Conservation (phyloP, 441 rosid species). For the Syzygium malaccense region DNA sequence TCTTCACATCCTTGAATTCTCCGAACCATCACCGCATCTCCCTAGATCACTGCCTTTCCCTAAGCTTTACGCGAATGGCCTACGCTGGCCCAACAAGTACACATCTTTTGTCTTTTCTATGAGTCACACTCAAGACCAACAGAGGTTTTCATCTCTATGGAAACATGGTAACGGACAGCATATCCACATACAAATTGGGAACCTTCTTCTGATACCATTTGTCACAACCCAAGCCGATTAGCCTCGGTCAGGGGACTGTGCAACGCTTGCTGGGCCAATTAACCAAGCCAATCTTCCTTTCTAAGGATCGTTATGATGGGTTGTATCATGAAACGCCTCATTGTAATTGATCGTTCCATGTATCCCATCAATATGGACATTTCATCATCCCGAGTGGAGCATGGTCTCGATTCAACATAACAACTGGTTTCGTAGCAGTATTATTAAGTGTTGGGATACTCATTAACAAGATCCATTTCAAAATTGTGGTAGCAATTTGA, state of each 20-base stretch:
- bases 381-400: background rate
- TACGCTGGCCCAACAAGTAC: background rate
- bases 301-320: background rate
- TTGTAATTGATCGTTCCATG: background rate
- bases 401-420: background rate
- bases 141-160: background rate
- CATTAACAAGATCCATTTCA: background rate
- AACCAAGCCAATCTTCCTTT: background rate
- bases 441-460: background rate
- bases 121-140: background rate
- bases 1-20: background rate
- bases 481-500: background rate
- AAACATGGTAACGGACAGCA: background rate
- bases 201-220: background rate
- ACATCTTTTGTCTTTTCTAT: background rate
- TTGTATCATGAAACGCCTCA: background rate
- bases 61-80: background rate
- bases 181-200: background rate
- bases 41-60: background rate
- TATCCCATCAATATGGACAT: background rate
- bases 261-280: background rate
- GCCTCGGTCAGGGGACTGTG: background rate
- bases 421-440: background rate
- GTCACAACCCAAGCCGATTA: background rate
- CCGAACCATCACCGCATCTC: background rate